These are phyloP conservation scores for Exidia glandulosa DNA, from an alignment of 768 basidiomycete species.

Conservation along the genomic window DNA sequence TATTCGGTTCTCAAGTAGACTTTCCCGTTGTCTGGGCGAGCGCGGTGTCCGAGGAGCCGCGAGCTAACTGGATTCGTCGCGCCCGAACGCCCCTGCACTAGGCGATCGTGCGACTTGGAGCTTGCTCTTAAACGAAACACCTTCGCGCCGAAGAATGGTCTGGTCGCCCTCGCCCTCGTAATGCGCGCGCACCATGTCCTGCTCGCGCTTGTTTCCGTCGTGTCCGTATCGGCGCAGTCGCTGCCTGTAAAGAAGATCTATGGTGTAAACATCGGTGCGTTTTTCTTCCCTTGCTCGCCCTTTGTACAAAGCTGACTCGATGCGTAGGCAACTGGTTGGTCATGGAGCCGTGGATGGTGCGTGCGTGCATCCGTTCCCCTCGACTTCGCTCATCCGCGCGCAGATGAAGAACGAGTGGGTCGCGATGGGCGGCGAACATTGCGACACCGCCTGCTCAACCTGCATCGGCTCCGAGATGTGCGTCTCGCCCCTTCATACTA, in stretches of 20 bases:
- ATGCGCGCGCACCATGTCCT: no score
- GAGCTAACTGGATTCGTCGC: no score
- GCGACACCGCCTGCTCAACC: slow-evolving; percentile 42
- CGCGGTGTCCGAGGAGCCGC: no score
- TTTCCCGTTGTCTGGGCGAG: no score
- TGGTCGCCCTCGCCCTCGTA: no score
- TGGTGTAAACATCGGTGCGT: slow-evolving; percentile 59
- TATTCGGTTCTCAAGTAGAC: no score
- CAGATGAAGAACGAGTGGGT: slow-evolving; percentile 43
- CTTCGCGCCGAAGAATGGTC: no score
- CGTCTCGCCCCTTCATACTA: slow-evolving; percentile 8
- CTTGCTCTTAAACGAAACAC: no score
- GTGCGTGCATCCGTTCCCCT: background rate
- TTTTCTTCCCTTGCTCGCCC: slow-evolving; percentile 6
- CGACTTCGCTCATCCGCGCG: background rate
- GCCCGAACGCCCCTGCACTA: no score
- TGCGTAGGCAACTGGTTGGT: slow-evolving; percentile 43
- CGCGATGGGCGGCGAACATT: slow-evolving; percentile 59
- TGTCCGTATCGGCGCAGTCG: background rate
- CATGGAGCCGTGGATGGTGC: slow-evolving; percentile 77
- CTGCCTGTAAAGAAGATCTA: slow-evolving; percentile 36
- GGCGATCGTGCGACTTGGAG: no score
- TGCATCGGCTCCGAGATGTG: slow-evolving; percentile 67
- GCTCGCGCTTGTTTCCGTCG: background rate
- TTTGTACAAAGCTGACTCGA: background rate